Evolutionary conservation across 495 filamentous ascomycete genomes (phyloP), one percentile per base, ranked within the genome.

Genomic region (Penicillium canescens): DNA sequence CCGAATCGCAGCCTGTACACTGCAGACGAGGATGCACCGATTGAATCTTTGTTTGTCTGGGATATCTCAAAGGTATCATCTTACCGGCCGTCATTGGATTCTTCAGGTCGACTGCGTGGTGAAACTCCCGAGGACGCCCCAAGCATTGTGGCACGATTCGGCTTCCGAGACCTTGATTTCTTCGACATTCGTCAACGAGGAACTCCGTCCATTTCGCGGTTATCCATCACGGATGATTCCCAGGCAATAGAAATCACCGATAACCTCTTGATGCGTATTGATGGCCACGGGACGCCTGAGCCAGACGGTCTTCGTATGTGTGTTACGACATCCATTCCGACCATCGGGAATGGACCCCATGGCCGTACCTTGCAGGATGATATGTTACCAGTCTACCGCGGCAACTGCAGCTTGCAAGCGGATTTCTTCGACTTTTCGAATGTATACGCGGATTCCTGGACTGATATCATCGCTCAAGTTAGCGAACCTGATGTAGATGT

Each of bases 1-100:
- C 80, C 81, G 0, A 83, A 84, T 51, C 79, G 82, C 38, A 81
- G 81, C 38, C 62, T 82, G 7, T 82, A 82, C 62, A 78, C 72
- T 0, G 71, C 72, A 2, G 76, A 79, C 11, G 82, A 86, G 36
- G 78, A 78, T 56, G 78, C 82, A 13, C 82, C 83, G 1, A 78
- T 83, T 26, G 86, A 89, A 59, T 78, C 80, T 18, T 61, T 88
- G 13, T 77, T 76, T n/a, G 71, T 89, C 1, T 89, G 85, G 86
- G 83, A 89, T 43, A 86, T 89, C 46, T 81, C 80, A 2, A 70
- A 73, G 0, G 69, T 75, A 3, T 83, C 80, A 6, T 48, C 72
- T 0, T 82, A 86, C 59, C 72, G 76, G 3, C 80, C 85, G 4
- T 85, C 79, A 1, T 53, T 78, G 31, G 80, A 86, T 58, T 79